A percentile compares a stretch with the other conserved stretches of the same genome.
These are phyloP conservation scores for Raphanus hybrid DNA, from an alignment of 441 rosid genomes.

Conservation along the genomic window DNA sequence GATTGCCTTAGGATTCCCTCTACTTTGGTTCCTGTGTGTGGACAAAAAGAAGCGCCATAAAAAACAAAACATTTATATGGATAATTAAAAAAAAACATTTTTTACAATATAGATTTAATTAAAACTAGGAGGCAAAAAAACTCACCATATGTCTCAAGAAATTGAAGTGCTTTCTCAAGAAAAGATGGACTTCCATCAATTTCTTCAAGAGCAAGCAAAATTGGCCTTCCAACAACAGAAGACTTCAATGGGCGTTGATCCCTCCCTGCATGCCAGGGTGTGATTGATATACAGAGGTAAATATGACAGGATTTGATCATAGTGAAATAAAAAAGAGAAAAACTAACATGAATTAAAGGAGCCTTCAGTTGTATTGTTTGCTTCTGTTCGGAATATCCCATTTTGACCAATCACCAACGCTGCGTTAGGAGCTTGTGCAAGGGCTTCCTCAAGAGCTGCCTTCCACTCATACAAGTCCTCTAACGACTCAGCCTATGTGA, in stretches of 20 bases:
- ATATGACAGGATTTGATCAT: conserved; percentile 11
- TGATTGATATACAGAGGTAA: conserved; percentile 19
- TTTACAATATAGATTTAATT: background rate
- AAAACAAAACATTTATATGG: background rate
- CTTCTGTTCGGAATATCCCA: conserved; percentile 84
- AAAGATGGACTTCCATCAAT: conserved; percentile 98
- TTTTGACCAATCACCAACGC: conserved; percentile 95
- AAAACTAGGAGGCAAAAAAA: conserved; percentile 10
- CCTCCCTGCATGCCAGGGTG: conserved; percentile 62
- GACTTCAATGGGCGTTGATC: conserved; percentile 89
- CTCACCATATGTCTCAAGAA: conserved; percentile 76
- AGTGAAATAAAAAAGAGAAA: conserved; percentile 19
- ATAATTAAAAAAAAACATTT: conserved; percentile 1
- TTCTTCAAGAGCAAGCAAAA: conserved; percentile 97
- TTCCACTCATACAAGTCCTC: conserved; percentile 98
- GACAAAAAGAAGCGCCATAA: conserved; percentile 13
- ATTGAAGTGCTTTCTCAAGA: conserved; percentile 95
- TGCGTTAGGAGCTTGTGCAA: conserved; percentile 95
- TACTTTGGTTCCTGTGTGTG: conserved; percentile 67
- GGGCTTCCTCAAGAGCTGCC: conserved; percentile 91
- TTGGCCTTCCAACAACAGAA: conserved; percentile 95
- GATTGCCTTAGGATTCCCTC: conserved; percentile 96
- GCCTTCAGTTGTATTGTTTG: conserved; percentile 75
- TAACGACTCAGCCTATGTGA: conserved; percentile 82
- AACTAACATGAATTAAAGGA: conserved; percentile 76